These are phyloP conservation scores for Saccharum hybrid DNA, from an alignment of 202 grass and related monocot genomes.

Conservation along the genomic window DNA sequence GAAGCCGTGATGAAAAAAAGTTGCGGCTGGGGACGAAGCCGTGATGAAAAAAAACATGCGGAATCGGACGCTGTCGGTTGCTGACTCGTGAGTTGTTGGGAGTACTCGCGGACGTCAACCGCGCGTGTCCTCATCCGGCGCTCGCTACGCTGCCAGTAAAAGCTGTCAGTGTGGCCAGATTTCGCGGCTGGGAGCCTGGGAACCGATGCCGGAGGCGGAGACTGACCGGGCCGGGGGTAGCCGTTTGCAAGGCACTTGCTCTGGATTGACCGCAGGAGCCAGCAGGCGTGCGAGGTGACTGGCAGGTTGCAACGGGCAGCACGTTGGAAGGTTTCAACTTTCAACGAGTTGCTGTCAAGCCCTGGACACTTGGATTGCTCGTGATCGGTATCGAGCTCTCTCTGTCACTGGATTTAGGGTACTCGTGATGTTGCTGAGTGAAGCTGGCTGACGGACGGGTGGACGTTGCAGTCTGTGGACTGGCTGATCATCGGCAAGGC, in stretches of 20 bases:
- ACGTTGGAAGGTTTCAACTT: neutral
- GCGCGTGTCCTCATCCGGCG: neutral
- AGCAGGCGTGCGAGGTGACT: neutral
- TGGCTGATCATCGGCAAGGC: neutral
- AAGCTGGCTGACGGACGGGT: neutral
- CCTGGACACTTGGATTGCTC: too few species aligned
- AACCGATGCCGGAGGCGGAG: neutral
- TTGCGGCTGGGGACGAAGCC: neutral
- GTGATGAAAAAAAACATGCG: neutral
- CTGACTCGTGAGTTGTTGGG: neutral
- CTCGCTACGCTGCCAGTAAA: too few species aligned
- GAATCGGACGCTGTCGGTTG: neutral
- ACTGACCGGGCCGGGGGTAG: neutral
- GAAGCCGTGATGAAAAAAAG: too few species aligned
- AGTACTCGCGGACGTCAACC: neutral
- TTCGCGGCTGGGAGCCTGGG: too few species aligned
- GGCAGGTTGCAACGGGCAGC: neutral
- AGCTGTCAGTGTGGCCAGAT: too few species aligned
- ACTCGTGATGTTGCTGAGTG: too few species aligned
- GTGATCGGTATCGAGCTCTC: too few species aligned
- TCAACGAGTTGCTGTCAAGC: neutral
- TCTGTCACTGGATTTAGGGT: too few species aligned
- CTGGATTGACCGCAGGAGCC: neutral
- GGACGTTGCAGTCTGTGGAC: neutral
- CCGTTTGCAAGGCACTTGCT: neutral